Base-by-base conservation (phyloP, 2,329 filamentous ascomycete species). In the Neofusicoccum parvum region DNA sequence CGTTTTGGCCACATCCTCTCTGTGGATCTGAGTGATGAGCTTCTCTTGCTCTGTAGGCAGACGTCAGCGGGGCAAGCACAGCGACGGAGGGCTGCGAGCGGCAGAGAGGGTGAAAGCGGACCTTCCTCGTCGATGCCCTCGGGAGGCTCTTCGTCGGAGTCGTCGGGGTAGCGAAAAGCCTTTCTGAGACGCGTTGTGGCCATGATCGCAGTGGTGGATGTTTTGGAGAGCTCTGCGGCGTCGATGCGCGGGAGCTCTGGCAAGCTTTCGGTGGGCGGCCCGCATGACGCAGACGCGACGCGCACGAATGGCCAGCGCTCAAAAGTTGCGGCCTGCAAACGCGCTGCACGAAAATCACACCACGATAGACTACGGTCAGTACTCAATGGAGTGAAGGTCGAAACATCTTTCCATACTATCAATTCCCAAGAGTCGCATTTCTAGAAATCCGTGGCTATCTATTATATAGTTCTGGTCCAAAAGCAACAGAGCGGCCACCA, bases 71-170 rank as follows among this genome's bases (percentile, higher is more conserved):
- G 67, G 32, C 49, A 45, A 34, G 9, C 14, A 14, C 12, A 14
- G 37, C 46, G 7, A 17, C 1, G 9, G 27, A 66, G n/a, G 48
- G 27, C 15, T 65, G 51, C n/a, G 20, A 37, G n/a, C 17, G 49
- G 41, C 36, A 37, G 56, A 65, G 43, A 10, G 39, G 37, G 41
- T 37, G 62, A 46, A 37, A 34, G 48, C 69, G 62, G 75, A 89
- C 90, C 90, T 84, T 94, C 85, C 78, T 94, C 91, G 75, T 95
- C 92, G 67, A 95, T 81, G 64, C 88, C 86, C 69, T 88, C 85
- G 12, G 86, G 84, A 36, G 82, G 77, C 74, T 85, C 82, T 41
- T 85, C 82, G 50, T 81, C 80, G 54, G 84, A 83, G 71, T 90
- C 87, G 65, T 81, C 78, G 4, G 90, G 90, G 79, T 94, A 95